Evolutionary conservation across 2,329 filamentous ascomycete species (phyloP), one percentile per base, ranked within the genome.

Genomic region (Neoarthrinium moseri): DNA sequence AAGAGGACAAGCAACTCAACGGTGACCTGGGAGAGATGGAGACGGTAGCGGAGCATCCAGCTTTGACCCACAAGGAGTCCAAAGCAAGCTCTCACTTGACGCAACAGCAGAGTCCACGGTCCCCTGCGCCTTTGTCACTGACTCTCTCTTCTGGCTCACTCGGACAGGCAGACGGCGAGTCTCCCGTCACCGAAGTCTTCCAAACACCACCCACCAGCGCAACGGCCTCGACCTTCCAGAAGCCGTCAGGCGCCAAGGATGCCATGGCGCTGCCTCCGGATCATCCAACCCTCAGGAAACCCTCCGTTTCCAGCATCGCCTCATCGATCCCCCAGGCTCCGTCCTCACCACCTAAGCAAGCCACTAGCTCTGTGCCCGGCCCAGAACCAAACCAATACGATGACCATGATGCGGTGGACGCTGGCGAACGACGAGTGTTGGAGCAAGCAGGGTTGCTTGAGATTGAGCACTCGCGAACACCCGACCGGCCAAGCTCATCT

Each of bases 391-490:
- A 51, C 43, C 48, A 61, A 11, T 53, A 61, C 23, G 60, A 69
- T 6, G 61, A 67, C 13, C 58, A 70, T 41, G 61, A 73, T 21
- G 78, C 79, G 27, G 72, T 79, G 21, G 86, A 89, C 58, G 84
- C 84, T 4, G 77, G 77, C 7, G 87, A 91, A 60, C 79, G 82
- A 49, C 81, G 83, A 32, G 69, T 89, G 5, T 68, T 90, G 22
- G 78, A 83, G 52, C 81, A 89, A 61, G 75, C 83, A 6, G 86
- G 86, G 1, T 70, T 90, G 18, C 65, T 88, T 20, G 77, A 80
- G 32, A 55, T 63, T 21, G 66, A 66, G 30, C 58, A 67, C 15
- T 66, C 69, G 41, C 67, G 63, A 37, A 69, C 66, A 5, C 59
- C 67, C 20, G 72, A 77, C 18, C 70, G 71, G 49, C 60, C 66